A percentile compares a stretch with the other conserved stretches of the same genome.
These are phyloP conservation scores for Russula olivacea DNA, from an alignment of 768 basidiomycete genomes.

Conservation along the genomic window DNA sequence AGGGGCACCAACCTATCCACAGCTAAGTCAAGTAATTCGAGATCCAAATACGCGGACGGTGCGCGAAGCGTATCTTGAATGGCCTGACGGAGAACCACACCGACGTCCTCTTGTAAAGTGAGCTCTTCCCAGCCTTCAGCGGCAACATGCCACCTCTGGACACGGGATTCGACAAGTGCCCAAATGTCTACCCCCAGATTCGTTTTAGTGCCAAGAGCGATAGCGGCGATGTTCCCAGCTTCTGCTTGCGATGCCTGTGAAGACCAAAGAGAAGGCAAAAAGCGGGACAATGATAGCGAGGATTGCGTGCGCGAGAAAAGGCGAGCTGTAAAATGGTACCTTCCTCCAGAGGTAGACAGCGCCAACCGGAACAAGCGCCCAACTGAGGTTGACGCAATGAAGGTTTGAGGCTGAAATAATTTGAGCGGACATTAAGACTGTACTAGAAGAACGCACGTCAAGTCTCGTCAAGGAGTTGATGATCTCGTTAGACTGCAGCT, in stretches of 20 bases:
- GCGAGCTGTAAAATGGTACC: constrained; percentile 52
- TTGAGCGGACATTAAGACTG: constrained; percentile 14
- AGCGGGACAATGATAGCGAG: constrained; percentile 39
- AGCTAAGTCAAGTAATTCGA: constrained; percentile 69
- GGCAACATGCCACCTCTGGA: constrained; percentile 68
- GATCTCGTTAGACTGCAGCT: constrained; percentile 48
- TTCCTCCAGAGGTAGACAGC: constrained; percentile 63
- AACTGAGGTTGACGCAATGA: constrained; percentile 59
- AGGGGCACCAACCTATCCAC: constrained; percentile 45
- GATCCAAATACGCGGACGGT: constrained; percentile 47
- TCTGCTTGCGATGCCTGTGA: constrained; percentile 40
- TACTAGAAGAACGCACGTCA: constrained; percentile 42
- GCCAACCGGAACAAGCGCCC: constrained; percentile 61
- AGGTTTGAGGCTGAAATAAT: constrained; percentile 50
- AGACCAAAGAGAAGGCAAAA: constrained; percentile 42
- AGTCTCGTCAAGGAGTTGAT: constrained; percentile 62
- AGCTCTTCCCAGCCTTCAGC: constrained; percentile 68
- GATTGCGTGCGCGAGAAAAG: constrained; percentile 54
- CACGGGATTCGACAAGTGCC: constrained; percentile 57
- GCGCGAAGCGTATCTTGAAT: constrained; percentile 40
- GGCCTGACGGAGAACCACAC: constrained; percentile 41
- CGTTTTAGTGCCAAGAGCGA: constrained; percentile 45
- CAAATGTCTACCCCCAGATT: constrained; percentile 53
- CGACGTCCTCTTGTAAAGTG: constrained; percentile 50
- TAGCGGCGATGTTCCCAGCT: constrained; percentile 58